Percentiles rank a stretch among this genome's conserved stretches.
These are phyloP conservation scores for Colletotrichum sp. DNA, from an alignment of 2,329 filamentous ascomycete species.

Conservation along the genomic window DNA sequence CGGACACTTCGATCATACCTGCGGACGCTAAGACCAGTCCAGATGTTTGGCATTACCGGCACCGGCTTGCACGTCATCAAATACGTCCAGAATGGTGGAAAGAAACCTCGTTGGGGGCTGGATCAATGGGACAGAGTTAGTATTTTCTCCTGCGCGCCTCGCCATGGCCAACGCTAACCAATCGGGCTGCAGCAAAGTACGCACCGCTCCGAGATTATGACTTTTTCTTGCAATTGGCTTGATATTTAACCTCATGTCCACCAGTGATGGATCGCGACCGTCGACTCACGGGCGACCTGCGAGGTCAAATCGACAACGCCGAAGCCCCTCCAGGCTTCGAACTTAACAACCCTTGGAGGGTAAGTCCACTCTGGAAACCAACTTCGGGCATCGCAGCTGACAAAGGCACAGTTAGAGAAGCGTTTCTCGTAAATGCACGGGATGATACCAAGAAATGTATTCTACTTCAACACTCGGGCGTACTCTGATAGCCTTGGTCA, in stretches of 20 bases:
- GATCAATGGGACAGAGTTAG: conserved; percentile 69
- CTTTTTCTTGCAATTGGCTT: background rate
- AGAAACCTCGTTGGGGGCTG: conserved; percentile 63
- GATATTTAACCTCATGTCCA: conserved; percentile 8
- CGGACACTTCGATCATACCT: background rate
- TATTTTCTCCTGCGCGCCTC: background rate
- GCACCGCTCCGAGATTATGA: conserved; percentile 11
- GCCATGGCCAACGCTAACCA: conserved; percentile 29
- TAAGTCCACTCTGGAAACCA: conserved; percentile 37
- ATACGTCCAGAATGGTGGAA: conserved; percentile 64
- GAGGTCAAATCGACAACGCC: conserved; percentile 62
- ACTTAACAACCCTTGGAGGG: conserved; percentile 68
- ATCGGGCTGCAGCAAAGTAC: conserved; percentile 57
- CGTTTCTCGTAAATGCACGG: conserved; percentile 47
- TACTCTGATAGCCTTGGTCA: background rate
- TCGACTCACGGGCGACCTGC: conserved; percentile 62
- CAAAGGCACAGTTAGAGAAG: conserved; percentile 52
- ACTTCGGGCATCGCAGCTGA: conserved; percentile 12
- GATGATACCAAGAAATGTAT: background rate
- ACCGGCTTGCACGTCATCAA: conserved; percentile 62
- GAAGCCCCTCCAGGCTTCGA: conserved; percentile 65
- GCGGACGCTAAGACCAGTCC: conserved; percentile 27
- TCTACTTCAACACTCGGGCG: background rate
- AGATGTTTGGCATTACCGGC: conserved; percentile 70
- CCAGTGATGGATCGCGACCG: conserved; percentile 71